Evolutionary conservation across 2,329 filamentous ascomycete genomes (phyloP).

Genomic region (Aspergillus tamarii): DNA sequence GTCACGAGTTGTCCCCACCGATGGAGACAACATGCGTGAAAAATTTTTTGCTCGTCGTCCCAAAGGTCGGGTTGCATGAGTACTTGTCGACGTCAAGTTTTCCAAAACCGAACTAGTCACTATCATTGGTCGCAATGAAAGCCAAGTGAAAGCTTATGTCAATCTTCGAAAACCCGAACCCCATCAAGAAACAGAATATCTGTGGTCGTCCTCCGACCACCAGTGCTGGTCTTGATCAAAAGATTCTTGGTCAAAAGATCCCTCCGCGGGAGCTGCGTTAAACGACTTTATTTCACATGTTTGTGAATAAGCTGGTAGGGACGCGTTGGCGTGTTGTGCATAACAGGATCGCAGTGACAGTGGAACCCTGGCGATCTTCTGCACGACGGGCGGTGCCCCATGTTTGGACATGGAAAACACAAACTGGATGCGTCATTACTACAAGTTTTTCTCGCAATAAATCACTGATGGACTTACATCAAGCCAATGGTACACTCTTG

Average conservation of each 20-base stretch:
- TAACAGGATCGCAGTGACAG: slow-evolving; percentile 20
- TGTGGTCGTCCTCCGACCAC: neutral
- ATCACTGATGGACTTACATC: slow-evolving; percentile 14
- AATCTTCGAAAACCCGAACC: neutral
- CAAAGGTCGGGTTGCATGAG: neutral
- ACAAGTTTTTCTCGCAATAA: neutral
- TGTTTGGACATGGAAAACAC: slow-evolving; percentile 11
- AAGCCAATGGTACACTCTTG: slow-evolving; percentile 18
- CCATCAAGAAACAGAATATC: slow-evolving; percentile 1
- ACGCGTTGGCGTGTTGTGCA: slow-evolving; percentile 16
- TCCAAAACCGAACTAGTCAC: neutral
- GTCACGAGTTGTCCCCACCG: neutral
- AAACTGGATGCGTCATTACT: slow-evolving; percentile 11
- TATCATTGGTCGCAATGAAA: neutral
- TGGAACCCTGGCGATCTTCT: slow-evolving; percentile 12
- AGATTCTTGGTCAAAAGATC: neutral
- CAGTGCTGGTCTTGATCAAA: neutral
- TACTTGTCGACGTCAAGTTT: neutral
- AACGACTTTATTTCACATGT: neutral
- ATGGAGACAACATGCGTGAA: neutral
- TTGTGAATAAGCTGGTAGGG: slow-evolving; percentile 14
- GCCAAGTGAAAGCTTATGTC: neutral
- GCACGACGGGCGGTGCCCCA: slow-evolving; percentile 5
- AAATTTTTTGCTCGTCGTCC: neutral
- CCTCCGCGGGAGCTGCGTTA: neutral